A percentile compares a stretch with the other conserved stretches of the same genome.
Conservation (phyloP, 257 asterid genomes). For the Verbena officinalis region DNA sequence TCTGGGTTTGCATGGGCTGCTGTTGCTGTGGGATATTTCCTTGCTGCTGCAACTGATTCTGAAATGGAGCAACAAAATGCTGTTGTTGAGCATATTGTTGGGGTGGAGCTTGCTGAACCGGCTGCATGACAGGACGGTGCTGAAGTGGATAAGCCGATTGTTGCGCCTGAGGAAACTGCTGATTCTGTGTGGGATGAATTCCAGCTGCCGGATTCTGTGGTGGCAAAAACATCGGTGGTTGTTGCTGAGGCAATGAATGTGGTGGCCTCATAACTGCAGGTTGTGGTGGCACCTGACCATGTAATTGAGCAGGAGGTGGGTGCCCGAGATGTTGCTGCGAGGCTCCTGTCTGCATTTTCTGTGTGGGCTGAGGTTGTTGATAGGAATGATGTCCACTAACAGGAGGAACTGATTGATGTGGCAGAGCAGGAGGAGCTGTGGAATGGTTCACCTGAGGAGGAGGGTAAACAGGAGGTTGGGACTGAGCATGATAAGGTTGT, state of each 20-base stretch:
- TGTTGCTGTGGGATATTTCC: conserved; percentile 53
- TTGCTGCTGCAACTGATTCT: conserved; percentile 57
- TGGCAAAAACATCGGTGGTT: conserved; percentile 39
- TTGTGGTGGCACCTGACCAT: conserved; percentile 59
- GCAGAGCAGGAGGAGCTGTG: conserved; percentile 39
- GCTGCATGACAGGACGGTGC: conserved; percentile 54
- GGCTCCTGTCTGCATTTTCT: conserved; percentile 50
- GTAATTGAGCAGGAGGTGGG: conserved; percentile 51
- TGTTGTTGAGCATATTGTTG: conserved; percentile 65
- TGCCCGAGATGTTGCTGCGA: conserved; percentile 50
- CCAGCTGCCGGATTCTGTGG: conserved; percentile 52
- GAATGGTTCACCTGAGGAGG: conserved; percentile 60
- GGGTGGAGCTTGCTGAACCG: conserved; percentile 52
- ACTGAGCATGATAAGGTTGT: conserved; percentile 44
- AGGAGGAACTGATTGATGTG: conserved; percentile 49
- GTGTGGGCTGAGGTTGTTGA: conserved; percentile 61
- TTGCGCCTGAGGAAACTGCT: conserved; percentile 62
- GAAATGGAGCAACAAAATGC: conserved; percentile 50
- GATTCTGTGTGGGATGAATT: conserved; percentile 45
- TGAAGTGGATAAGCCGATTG: conserved; percentile 48
- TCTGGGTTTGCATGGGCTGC: conserved; percentile 54
- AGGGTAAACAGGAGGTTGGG: conserved; percentile 50
- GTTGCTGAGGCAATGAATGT: conserved; percentile 50
- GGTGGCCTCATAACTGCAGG: conserved; percentile 57
- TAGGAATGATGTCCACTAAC: conserved; percentile 70